These are phyloP conservation scores for Herpetomonas samuelpessoai DNA, from an alignment of 208 protist genomes.

Conservation along the genomic window DNA sequence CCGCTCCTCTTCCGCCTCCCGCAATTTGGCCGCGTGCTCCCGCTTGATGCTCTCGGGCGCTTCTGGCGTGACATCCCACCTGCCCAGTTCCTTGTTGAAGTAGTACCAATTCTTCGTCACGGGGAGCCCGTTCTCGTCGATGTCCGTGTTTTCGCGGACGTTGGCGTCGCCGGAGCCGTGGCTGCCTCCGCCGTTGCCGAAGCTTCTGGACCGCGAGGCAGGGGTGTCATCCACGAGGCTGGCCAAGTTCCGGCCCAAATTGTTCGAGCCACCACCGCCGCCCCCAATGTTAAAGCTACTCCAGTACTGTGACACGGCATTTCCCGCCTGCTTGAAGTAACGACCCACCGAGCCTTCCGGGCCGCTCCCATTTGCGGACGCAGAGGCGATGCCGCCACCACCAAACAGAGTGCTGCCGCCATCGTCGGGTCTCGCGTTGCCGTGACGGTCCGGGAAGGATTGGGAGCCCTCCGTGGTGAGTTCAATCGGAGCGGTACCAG, in stretches of 20 bases:
- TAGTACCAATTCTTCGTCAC: slow-evolving; percentile 84
- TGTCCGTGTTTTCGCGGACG: slow-evolving; percentile 34
- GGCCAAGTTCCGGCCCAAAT: not conserved
- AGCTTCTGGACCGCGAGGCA: too few relatives aligned
- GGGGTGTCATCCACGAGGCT: not conserved
- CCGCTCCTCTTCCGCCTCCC: slow-evolving; percentile 56
- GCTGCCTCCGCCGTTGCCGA: too few relatives aligned
- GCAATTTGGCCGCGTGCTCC: slow-evolving; percentile 59
- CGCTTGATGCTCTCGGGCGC: slow-evolving; percentile 63
- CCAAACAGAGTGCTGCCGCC: not conserved
- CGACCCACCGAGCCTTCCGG: not conserved
- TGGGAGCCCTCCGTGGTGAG: not conserved
- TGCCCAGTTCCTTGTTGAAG: slow-evolving; percentile 60
- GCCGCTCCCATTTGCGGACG: slow-evolving; percentile 6
- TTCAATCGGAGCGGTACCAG: not conserved
- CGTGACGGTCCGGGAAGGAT: not conserved
- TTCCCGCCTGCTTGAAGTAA: slow-evolving; percentile 12
- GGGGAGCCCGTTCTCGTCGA: slow-evolving; percentile 83
- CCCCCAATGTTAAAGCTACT: slow-evolving; percentile 1
- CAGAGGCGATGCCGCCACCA: slow-evolving; percentile 14
- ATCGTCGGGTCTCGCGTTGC: not conserved
- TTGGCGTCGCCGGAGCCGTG: slow-evolving; percentile 5
- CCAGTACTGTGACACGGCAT: slow-evolving; percentile 6
- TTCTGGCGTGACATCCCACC: slow-evolving; percentile 71
- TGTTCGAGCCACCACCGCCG: slow-evolving; percentile 2